Percentiles rank a stretch among this genome's conserved stretches.
Evolutionary conservation across 768 basidiomycete species (phyloP).

Genomic region (Sarcodon sp.): DNA sequence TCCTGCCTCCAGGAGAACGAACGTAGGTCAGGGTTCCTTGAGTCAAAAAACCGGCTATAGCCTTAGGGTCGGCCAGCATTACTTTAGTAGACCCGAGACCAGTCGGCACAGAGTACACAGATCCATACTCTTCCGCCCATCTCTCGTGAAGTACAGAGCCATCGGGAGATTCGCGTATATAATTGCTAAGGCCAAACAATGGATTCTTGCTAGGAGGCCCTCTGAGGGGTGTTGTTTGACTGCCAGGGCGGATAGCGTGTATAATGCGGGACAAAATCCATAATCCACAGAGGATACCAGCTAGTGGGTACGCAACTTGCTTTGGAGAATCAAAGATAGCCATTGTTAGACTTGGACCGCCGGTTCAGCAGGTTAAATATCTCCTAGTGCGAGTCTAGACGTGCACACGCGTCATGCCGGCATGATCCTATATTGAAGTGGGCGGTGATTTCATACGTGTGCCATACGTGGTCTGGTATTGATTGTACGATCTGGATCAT

Average conservation of each 20-base stretch:
- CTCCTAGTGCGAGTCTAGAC: no score
- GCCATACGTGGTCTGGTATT: no score
- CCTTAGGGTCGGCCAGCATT: slow-evolving; percentile 22
- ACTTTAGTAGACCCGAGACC: slow-evolving; percentile 8
- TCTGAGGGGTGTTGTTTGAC: slow-evolving; percentile 20
- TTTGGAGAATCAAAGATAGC: no score
- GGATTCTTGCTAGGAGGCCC: slow-evolving; percentile 30
- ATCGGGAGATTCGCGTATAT: slow-evolving; percentile 17
- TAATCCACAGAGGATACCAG: neutral
- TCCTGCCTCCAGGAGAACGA: slow-evolving; percentile 18
- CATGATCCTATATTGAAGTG: no score
- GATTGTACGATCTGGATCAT: no score
- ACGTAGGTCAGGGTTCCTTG: slow-evolving; percentile 37
- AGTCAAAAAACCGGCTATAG: slow-evolving; percentile 35
- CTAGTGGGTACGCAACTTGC: no score
- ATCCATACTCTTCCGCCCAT: slow-evolving; percentile 37
- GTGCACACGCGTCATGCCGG: no score
- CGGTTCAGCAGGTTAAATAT: no score
- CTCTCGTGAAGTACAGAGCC: slow-evolving; percentile 23
- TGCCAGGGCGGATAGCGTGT: slow-evolving; percentile 6
- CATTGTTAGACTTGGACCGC: no score
- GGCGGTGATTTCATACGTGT: no score
- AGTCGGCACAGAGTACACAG: slow-evolving; percentile 26
- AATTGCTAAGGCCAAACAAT: slow-evolving; percentile 25
- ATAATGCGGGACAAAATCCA: slow-evolving; percentile 10